Base-by-base conservation (phyloP, 768 basidiomycete genomes). In the Termitomyces sp. region DNA sequence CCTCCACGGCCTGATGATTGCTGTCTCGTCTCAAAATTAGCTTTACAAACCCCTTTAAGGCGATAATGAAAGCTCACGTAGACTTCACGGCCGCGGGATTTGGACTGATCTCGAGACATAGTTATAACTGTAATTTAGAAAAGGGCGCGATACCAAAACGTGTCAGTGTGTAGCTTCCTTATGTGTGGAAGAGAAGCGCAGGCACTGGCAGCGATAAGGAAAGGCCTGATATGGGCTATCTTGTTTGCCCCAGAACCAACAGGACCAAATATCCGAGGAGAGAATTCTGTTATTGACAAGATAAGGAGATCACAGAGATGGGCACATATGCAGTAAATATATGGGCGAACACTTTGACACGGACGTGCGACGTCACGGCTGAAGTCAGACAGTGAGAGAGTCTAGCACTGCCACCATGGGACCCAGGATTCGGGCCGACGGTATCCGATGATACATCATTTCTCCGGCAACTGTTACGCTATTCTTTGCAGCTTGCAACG, bases 1-100 rank as follows among this genome's bases (percentile, higher is more conserved):
- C 88, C 88, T 6, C 88, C 88, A 58, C 88, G 77, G 7, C 88
- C 88, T 35, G 84, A 79, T 4, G 85, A 85, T 36, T 73, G 70
- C 80, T 84, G 56, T 49, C 28, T 35, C 22, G 46, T 33, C 28
- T 28, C 26, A 55, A 18, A 38, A 12, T 58, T n/a, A 55, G 59
- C 26, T 26, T 58, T 52, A 24, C 16, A 26, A 28, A 6, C 50
- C 44, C 36, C 44, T 52, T 24, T 50, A 44, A 32, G 35, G 43
- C 8, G 22, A 46, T 36, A 32, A 35, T 16, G 22, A 43, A 26
- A 30, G 76, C 84, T 66, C 62, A 86, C 85, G 57, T 80, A 78
- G n/a, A 71, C 70, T 0, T 85, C 85, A 44, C 85, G 79, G 45
- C 85, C 85, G 60, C 84, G 77, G 24, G 84, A 85, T 28, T 74